phyloP scores from a whole-genome alignment of 2,329 filamentous ascomycete genomes.

The Aureobasidium pullulans region DNA sequence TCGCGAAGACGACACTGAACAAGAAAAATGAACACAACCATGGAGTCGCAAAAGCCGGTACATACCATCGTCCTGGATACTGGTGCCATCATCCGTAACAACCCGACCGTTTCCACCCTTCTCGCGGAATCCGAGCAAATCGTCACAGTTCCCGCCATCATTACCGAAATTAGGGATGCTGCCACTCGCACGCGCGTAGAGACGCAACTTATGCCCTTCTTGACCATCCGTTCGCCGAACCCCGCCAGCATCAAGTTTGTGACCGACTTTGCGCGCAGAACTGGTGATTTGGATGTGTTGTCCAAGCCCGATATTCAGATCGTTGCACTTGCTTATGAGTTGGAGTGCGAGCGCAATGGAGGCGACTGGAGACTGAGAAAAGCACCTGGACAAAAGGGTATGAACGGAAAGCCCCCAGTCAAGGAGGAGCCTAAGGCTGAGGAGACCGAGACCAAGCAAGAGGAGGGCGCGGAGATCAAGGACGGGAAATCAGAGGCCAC shows the following conservation, averaged over 20 bases:
- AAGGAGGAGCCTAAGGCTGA: conserved; percentile 22
- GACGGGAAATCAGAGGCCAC: not conserved
- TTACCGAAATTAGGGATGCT: conserved; percentile 80
- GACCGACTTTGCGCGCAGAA: conserved; percentile 77
- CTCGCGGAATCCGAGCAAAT: conserved; percentile 68
- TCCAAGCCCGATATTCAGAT: conserved; percentile 86
- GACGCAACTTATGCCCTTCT: conserved; percentile 76
- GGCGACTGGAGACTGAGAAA: conserved; percentile 80
- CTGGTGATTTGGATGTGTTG: conserved; percentile 80
- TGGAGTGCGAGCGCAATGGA: conserved; percentile 87
- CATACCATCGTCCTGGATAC: conserved; percentile 84
- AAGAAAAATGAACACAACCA: conserved; percentile 14
- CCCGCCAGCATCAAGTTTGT: conserved; percentile 73
- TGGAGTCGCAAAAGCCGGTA: conserved; percentile 54
- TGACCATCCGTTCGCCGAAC: conserved; percentile 66
- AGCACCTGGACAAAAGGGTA: conserved; percentile 67
- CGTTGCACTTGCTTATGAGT: conserved; percentile 81
- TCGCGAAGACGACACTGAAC: not conserved
- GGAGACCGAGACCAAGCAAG: conserved; percentile 1
- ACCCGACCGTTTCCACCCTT: conserved; percentile 75
- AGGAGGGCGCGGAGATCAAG: not conserved
- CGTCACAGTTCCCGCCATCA: conserved; percentile 76
- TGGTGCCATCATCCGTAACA: conserved; percentile 88
- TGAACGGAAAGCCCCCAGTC: conserved; percentile 61
- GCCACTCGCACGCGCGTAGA: conserved; percentile 74